phyloP scores from a whole-genome alignment of 768 basidiomycete species.

The Tephrocybe sp. region DNA sequence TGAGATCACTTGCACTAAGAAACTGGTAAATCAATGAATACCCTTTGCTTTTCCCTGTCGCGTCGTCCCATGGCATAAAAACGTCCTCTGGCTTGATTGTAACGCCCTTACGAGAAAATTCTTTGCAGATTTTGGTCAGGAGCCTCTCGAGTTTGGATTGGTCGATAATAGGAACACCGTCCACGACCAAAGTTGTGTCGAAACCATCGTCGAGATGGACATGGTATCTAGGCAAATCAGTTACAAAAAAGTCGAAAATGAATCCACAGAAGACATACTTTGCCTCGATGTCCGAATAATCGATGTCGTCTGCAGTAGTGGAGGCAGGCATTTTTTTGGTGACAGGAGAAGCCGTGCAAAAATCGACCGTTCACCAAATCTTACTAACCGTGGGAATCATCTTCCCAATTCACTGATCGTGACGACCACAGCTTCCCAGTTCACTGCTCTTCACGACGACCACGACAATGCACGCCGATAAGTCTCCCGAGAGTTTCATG shows the following conservation, averaged over 20 bases:
- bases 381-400: slow-evolving; percentile 14
- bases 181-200: slow-evolving; percentile 91
- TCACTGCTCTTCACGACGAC: slow-evolving; percentile 10
- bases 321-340: slow-evolving; percentile 44
- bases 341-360: slow-evolving; percentile 6
- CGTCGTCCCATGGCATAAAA: slow-evolving; percentile 85
- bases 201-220: slow-evolving; percentile 83
- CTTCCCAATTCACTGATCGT: slow-evolving; percentile 3
- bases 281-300: slow-evolving; percentile 86
- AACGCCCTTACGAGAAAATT: slow-evolving; percentile 81
- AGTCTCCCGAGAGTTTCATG: slow-evolving; percentile 67
- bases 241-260: slow-evolving; percentile 5
- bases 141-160: slow-evolving; percentile 82
- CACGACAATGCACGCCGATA: slow-evolving; percentile 26
- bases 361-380: background rate
- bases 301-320: slow-evolving; percentile 69
- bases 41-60: slow-evolving; percentile 90
- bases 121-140: slow-evolving; percentile 76
- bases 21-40: slow-evolving; percentile 34
- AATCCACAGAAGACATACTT: slow-evolving; percentile 50
- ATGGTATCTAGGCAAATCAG: slow-evolving; percentile 89
- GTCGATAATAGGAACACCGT: slow-evolving; percentile 91
- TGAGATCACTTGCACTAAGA: background rate
- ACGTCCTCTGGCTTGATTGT: slow-evolving; percentile 77
- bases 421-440: background rate